Evolutionary conservation across 441 rosid species (phyloP), one percentile per base, ranked within the genome.

Genomic region (Erysimum pusillum): DNA sequence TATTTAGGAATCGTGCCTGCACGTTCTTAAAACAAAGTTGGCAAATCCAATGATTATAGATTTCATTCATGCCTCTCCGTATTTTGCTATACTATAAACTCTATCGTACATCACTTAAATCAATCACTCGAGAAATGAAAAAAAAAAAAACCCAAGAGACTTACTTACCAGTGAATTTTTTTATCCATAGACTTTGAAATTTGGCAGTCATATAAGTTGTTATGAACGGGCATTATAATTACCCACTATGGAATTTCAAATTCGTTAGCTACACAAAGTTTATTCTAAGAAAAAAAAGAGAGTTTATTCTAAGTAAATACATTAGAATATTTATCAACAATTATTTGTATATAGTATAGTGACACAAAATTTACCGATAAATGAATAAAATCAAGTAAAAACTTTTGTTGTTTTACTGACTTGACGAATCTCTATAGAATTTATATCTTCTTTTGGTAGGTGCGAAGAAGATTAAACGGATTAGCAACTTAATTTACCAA

Each of bases 1-100:
- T 36, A 54, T 25, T 13, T 38, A 57, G 20, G 62, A 58, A 57
- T 65, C 57, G 81, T 77, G 77, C 73, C 4, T 45, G 63, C 77
- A 77, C 76, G 76, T 71, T 65, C 62, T 57, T 57, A 18, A 71
- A 28, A 9, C 1, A 11, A 51, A 70, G 28, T 63, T 61, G 60
- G 71, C 41, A 54, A 69, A 70, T 63, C 67, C 54, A 71, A 77
- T 57, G 44, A 54, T 76, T 51, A 60, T 4, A 20, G 69, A 51
- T 51, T 76, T 53, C 57, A 41, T 60, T 59, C 34, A 13, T 42
- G 56, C 3, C 42, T 44, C 38, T 46, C 14, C 51, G 18, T 41
- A 14, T 31, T 68, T 61, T 60, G 66, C 12, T 67, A 31, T 59
- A 32, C 46, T 49, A 42, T 44, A 60, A 31, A 39, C 41, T 44